Percentiles rank a stretch among this genome's conserved stretches.
phyloP scores from a whole-genome alignment of 2,329 filamentous ascomycete species.

The Monascus ruber region DNA sequence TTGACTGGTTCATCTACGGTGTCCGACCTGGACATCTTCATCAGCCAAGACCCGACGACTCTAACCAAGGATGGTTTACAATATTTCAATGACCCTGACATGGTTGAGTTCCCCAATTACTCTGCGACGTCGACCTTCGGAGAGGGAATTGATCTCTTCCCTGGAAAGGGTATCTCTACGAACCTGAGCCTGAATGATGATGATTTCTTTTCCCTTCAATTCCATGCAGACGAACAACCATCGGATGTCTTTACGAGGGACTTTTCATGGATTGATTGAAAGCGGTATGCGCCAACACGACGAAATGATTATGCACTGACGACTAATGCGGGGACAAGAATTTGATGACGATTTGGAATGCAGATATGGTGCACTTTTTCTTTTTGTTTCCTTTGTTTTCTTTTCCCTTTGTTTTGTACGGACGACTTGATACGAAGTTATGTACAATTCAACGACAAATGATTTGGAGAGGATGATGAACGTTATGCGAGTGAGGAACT shows the following conservation, averaged over 20 bases:
- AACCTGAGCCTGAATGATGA: slow-evolving; percentile 13
- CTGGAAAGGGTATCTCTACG: slow-evolving; percentile 19
- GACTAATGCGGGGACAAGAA: neutral
- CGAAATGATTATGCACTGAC: neutral
- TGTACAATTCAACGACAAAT: neutral
- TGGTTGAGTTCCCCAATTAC: slow-evolving; percentile 26
- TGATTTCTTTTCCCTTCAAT: slow-evolving; percentile 28
- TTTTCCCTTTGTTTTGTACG: slow-evolving; percentile 3
- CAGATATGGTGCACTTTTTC: slow-evolving; percentile 1
- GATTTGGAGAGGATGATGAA: neutral
- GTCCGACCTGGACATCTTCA: slow-evolving; percentile 31
- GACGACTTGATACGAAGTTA: neutral
- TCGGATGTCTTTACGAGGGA: slow-evolving; percentile 13
- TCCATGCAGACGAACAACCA: slow-evolving; percentile 22
- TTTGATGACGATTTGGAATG: neutral
- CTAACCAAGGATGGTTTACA: slow-evolving; percentile 20
- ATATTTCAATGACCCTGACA: slow-evolving; percentile 15
- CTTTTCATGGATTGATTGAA: slow-evolving; percentile 12
- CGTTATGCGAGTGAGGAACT: neutral
- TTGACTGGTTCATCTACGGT: slow-evolving; percentile 22
- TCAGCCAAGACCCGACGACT: slow-evolving; percentile 21
- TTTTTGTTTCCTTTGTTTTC: slow-evolving; percentile 6
- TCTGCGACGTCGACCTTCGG: slow-evolving; percentile 22
- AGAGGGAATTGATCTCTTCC: slow-evolving; percentile 19
- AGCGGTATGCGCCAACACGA: neutral